phyloP scores from a whole-genome alignment of 2,329 filamentous ascomycete species.

The Cordyceps javanica region DNA sequence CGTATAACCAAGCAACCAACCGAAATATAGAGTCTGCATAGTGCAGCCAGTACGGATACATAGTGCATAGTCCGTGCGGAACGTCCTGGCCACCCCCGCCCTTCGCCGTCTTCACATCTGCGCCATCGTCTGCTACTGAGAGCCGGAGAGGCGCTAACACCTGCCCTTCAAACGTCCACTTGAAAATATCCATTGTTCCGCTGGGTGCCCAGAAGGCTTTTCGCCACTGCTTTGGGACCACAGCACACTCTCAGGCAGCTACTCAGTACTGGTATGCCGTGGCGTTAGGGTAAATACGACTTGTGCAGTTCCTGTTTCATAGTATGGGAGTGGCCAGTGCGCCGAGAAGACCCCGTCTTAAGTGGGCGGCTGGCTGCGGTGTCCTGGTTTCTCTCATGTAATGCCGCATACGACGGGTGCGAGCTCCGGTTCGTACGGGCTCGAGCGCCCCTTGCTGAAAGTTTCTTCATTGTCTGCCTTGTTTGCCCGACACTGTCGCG shows the following conservation, averaged over 20 bases:
- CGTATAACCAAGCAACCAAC: neutral
- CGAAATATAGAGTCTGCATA: neutral
- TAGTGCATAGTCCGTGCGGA: conserved; percentile 4
- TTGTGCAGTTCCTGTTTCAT: neutral
- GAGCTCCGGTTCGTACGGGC: neutral
- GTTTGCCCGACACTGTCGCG: neutral
- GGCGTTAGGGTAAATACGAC: neutral
- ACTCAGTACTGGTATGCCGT: neutral
- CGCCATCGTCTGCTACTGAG: neutral
- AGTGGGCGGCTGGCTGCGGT: neutral
- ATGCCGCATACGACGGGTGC: neutral
- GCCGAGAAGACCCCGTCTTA: neutral
- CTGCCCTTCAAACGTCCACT: neutral
- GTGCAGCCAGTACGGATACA: neutral
- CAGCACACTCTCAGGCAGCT: neutral
- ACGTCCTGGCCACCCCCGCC: neutral
- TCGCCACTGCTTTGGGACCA: neutral
- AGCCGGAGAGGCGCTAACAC: neutral
- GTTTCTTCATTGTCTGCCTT: neutral
- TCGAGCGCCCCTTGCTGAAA: neutral
- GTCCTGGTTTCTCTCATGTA: conserved; percentile 7
- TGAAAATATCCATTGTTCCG: neutral
- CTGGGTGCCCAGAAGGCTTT: neutral
- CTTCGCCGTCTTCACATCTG: neutral
- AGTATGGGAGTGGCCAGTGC: neutral